These are phyloP conservation scores for Hypoxylon sp. DNA, from an alignment of 2,329 filamentous ascomycete species.

Conservation along the genomic window DNA sequence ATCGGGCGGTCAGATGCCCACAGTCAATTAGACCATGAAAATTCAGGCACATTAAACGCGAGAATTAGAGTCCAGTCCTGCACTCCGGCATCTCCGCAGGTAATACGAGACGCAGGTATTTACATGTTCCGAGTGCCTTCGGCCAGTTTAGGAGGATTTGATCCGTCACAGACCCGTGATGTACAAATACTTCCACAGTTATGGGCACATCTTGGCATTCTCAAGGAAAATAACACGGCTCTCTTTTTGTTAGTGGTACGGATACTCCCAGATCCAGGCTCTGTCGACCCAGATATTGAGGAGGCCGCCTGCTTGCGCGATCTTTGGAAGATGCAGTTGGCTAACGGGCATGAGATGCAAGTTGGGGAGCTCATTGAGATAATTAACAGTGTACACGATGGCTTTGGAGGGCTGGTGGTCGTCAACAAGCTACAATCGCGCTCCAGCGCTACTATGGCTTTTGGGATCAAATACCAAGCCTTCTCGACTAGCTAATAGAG, in stretches of 20 bases:
- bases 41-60: background rate
- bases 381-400: background rate
- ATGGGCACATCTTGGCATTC: background rate
- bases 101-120: background rate
- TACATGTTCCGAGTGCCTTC: background rate
- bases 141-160: background rate
- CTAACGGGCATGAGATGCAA: background rate
- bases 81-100: background rate
- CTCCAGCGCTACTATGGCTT: background rate
- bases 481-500: background rate
- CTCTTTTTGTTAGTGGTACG: background rate
- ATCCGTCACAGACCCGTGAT: background rate
- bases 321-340: background rate
- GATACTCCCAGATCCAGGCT: background rate
- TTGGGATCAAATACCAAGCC: slow-evolving; percentile 1
- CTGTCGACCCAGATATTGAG: background rate
- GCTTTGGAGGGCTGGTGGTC: background rate
- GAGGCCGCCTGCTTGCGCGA: background rate
- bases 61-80: background rate
- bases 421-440: background rate
- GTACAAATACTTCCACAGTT: background rate
- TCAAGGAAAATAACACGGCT: background rate
- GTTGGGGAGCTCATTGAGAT: background rate
- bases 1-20: background rate
- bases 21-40: background rate